Base-by-base conservation (phyloP, 768 basidiomycete species). In the Tephrocybe sp. region DNA sequence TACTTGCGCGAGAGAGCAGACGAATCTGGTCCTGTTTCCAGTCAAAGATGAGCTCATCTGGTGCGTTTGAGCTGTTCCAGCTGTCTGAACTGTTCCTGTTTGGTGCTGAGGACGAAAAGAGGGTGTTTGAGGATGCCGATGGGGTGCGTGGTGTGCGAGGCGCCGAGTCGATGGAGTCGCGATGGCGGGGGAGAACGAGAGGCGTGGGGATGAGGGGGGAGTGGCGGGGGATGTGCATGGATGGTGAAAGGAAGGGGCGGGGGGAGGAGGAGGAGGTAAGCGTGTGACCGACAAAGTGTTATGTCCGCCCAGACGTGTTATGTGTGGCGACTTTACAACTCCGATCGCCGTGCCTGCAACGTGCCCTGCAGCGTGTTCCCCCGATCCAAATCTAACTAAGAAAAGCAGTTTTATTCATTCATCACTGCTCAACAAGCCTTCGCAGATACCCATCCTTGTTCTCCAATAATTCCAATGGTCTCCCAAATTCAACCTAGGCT, bases 51-150 rank as follows among this genome's bases (percentile, higher is more conserved):
- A 78, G 69, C 36, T 86, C 86, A 54, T 83, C 82, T 7, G 74
- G 74, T n/a, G 74, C 72, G 53, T 82, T 89, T 18, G 89, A 91
- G 59, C 86, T 88, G 65, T 84, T 87, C 88, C 88, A 90, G 64
- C 88, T 90, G 65, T 89, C 86, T 1, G 84, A 83, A 65, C 87
- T 89, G 65, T 83, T 85, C 55, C 88, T 71, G 69, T 83, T 75
- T 50, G 69, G 49, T 18, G 72, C 49, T 18, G 72, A 63, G 1
- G 75, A 59, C 3, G 74, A 62, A 49, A 83, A 76, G 52, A 84
- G 65, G 48, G 82, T 67, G 49, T 82, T 73, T 2, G 80, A 74
- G 44, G 76, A 74, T 55, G 63, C 62, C 24, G 83, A 80, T 3
- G 83, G 77, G 45, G 75, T 77, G 37, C 71, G 70, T 0, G 85